These are phyloP conservation scores for Chaetomiaceae sp. DNA, from an alignment of 2,329 filamentous ascomycete genomes.

Conservation along the genomic window DNA sequence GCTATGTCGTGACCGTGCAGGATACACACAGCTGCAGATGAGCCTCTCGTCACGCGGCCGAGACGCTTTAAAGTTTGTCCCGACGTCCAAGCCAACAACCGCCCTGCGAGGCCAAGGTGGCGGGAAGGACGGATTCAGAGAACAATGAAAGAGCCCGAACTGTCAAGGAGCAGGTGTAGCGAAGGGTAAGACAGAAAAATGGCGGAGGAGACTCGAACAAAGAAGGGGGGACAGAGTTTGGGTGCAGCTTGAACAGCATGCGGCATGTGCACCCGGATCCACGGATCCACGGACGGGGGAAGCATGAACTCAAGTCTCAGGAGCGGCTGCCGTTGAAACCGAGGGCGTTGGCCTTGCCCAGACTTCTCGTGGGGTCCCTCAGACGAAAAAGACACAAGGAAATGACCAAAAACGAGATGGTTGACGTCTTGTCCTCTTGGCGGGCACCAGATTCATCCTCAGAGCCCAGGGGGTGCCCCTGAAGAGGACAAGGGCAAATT, in stretches of 20 bases:
- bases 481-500: too few species aligned
- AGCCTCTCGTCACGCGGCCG: not conserved
- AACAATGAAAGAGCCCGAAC: not conserved
- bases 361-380: not conserved
- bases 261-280: conserved; percentile 5
- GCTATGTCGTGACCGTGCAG: conserved; percentile 6
- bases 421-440: conserved; percentile 7
- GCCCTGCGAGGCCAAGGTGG: conserved; percentile 1
- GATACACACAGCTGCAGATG: not conserved
- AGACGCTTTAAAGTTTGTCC: not conserved
- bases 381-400: not conserved
- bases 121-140: not conserved
- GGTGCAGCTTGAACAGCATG: not conserved
- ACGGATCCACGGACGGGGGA: not conserved
- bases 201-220: not conserved
- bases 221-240: too few species aligned
- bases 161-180: not conserved
- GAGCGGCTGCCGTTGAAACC: not conserved
- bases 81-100: not conserved
- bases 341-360: not conserved
- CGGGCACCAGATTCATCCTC: not conserved
- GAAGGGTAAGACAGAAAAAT: not conserved
- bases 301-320: too few species aligned
- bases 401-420: not conserved
- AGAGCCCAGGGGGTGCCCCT: not conserved